Evolutionary conservation across 73 alveolate genomes (phyloP), one percentile per base, ranked within the genome.

Genomic region (Uronychia setigera): DNA sequence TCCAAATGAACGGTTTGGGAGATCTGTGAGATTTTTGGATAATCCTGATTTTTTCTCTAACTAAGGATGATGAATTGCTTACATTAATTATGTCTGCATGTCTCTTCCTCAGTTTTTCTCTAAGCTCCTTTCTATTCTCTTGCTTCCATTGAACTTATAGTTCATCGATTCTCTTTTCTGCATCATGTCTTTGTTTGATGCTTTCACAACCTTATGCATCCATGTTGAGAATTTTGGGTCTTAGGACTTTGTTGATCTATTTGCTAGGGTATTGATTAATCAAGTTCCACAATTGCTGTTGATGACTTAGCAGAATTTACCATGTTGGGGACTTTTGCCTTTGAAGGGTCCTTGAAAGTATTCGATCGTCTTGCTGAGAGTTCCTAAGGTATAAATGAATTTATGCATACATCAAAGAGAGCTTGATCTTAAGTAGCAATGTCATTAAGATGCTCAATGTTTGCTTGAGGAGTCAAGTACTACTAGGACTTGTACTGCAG

Each of bases 261-360:
- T 46, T 46, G 5, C n/a, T 46, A 19, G 67, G 67, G 19, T 46
- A 46, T 19, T 46, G 19, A 19, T 46, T 46, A 19, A 46, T 46
- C 67, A 46, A 19, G 67, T 46, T 46, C 67, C 67, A 46, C 5
- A 29, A 14, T 67, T 67, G 30, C 35, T 67, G n/a, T 67, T 29
- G 19, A 67, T n/a, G 30, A 67, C n/a, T n/a, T n/a, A n/a, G n/a
- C 79, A 67, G 33, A 26, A 5, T n/a, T 46, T 46, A 46, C 67
- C 67, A 46, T 46, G 19, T 46, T 26, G 28, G 81, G 32, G 59
- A 76, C 32, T 27, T 26, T 13, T 29, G 59, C 1, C 81, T 76
- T 76, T 9, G 28, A 29, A 19, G 89, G 89, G 35, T 82, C 89
- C 59, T 82, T 82, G 59, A 29, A 82, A 19, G 78, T 82, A 26